Evolutionary conservation across 352 stramenopile genomes (phyloP), one percentile per base, ranked within the genome.

Genomic region (Phytophthora aleatoria): DNA sequence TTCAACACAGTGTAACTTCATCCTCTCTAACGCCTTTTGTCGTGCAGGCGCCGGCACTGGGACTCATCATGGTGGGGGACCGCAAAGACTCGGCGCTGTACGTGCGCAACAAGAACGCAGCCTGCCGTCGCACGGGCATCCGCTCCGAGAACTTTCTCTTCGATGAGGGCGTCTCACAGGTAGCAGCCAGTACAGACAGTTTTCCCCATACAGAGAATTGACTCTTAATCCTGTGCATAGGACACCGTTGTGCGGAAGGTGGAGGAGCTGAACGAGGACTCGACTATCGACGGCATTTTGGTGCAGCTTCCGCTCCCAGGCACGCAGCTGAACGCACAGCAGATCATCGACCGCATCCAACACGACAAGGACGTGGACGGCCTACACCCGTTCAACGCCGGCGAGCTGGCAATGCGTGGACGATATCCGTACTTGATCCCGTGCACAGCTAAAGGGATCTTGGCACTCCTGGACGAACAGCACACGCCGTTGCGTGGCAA

Each of bases 341-440:
- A 61, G 39, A 97, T 99, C 35, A 94, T 99, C 42, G 81, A 97
- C 51, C 74, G 79, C 5, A 98, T 99, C 55, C 74, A 73, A n/a
- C 78, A 87, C 16, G 77, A 85, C 58, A 99, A 99, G 74, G 98
- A 99, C 77, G 98, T 99, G 38, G 98, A 99, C 73, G 98, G 98
- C 0, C 86, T 99, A 26, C 96, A 99, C 68, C 96, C 98, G 39
- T 84, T 97, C 53, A 99, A 99, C 82, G 91, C 98, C 5, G 97
- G 96, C 12, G 84, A 96, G 56, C 77, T 99, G 8, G 78, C 88
- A 41, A 92, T 93, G 76, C 84, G 74, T 31, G 83, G 89, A 67
- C 91, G 83, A 69, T 96, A 92, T 57, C 85, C 84, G 60, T 92
- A 90, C 74, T 73, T 95, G 51, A 92, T 99, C 36, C 90, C 97